phyloP scores from a whole-genome alignment of 495 filamentous ascomycete genomes.

The Aspergillus avenaceus region DNA sequence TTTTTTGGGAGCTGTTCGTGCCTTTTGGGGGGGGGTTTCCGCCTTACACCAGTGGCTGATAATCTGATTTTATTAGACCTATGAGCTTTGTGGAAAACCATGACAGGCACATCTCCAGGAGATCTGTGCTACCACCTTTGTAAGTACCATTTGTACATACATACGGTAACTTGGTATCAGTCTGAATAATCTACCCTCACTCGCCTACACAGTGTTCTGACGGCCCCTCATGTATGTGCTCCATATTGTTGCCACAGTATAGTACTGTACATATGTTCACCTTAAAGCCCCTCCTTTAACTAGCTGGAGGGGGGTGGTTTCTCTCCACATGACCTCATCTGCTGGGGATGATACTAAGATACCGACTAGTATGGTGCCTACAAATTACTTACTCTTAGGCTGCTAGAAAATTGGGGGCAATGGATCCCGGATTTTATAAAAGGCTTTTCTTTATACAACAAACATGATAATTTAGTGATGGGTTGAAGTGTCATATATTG shows the following conservation, averaged over 20 bases:
- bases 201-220: not conserved
- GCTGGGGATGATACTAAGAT: not conserved
- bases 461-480: no score
- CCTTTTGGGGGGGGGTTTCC: no score
- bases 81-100: conserved; percentile 7
- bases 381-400: no score
- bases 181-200: not conserved
- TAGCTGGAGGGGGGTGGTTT: not conserved
- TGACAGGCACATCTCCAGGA: conserved; percentile 6
- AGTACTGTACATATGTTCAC: not conserved
- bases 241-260: not conserved
- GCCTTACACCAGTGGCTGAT: not conserved
- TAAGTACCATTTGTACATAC: not conserved
- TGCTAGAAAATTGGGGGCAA: not conserved
- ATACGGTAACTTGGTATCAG: not conserved
- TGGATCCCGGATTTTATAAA: not conserved
- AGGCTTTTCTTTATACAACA: not conserved
- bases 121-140: conserved; percentile 8
- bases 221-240: not conserved
- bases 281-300: not conserved
- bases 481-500: not conserved
- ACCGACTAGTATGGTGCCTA: not conserved
- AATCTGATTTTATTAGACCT: not conserved
- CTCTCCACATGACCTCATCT: not conserved
- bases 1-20: no score